phyloP scores from a whole-genome alignment of 805 yeast species.

The Metschnikowia vanudenii region DNA sequence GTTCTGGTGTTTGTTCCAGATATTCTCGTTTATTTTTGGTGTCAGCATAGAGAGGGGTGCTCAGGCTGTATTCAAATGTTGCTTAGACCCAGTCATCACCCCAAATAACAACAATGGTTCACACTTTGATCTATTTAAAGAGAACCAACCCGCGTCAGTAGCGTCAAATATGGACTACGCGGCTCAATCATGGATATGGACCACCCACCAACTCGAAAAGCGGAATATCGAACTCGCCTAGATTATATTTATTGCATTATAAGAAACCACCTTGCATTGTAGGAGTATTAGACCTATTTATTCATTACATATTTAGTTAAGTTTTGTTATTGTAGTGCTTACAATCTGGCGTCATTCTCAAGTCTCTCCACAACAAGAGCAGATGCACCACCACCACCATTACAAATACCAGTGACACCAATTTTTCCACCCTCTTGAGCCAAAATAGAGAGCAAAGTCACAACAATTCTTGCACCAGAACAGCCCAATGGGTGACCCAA shows the following conservation, averaged over 20 bases:
- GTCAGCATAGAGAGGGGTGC: conserved; percentile 72
- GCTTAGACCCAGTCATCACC: conserved; percentile 51
- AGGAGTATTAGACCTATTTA: background rate
- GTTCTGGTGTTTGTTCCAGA: conserved; percentile 69
- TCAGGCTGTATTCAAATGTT: conserved; percentile 59
- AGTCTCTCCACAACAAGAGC: conserved; percentile 81
- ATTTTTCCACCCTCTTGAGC: conserved; percentile 74
- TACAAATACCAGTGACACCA: conserved; percentile 96
- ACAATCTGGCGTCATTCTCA: conserved; percentile 38
- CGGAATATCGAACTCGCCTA: conserved; percentile 35
- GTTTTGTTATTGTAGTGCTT: conserved; percentile 2
- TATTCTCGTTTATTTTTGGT: conserved; percentile 68
- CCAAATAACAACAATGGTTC: conserved; percentile 64
- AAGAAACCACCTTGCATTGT: too few relatives aligned
- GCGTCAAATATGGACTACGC: conserved; percentile 59
- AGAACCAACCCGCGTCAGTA: conserved; percentile 52
- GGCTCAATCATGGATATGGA: conserved; percentile 78
- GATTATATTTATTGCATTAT: background rate
- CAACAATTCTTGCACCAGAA: conserved; percentile 93
- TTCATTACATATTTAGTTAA: background rate
- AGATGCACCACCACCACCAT: conserved; percentile 99
- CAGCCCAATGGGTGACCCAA: conserved; percentile 94
- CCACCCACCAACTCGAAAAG: conserved; percentile 55
- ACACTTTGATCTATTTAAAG: conserved; percentile 52
- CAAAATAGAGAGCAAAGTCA: conserved; percentile 79